Base-by-base conservation (phyloP, 352 stramenopile species). In the Blastocystis sp. region DNA sequence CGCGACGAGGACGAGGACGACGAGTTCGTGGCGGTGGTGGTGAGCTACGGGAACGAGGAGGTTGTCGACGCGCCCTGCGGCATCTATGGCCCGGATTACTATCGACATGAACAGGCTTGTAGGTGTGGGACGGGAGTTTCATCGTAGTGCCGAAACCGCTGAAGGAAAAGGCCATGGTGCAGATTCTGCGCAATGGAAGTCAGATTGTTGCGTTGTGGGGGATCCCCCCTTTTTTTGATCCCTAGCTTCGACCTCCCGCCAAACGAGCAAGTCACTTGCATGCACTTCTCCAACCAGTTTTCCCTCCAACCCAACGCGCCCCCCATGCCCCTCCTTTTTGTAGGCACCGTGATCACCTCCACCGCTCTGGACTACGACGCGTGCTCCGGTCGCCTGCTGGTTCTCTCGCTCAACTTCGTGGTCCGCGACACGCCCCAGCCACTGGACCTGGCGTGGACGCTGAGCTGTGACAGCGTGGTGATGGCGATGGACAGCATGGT, bases 211-310 rank as follows among this genome's bases (percentile, higher is more conserved):
- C 45, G 34, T 23, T 48, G 74, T 67, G 34, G 7, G n/a, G 21
- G 21, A 10, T 28, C 9, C 19, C n/a, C 52, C 34, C 0, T 2
- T 43, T 52, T 52, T 40, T 23, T 84, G 23, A 69, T 9, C 34
- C 45, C n/a, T 84, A 84, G 74, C 43, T 52, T 61, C 34, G 60
- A 67, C 3, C 38, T 84, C 1, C 45, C 34, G 65, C 21, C 52
- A 23, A 69, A 64, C 60, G 56, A 84, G 53, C 74, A 59, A 45
- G 56, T 84, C 17, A 84, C 61, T n/a, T 84, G 38, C 41, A 28
- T 84, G 21, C 17, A 23, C 11, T 84, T 59, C 74, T 69, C 74
- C 19, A 59, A 84, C 40, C 17, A 40, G 10, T 45, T 84, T 56
- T 0, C 74, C 19, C 23, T 84, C 17, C 21, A 53, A 17, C 53